A percentile compares a stretch with the other conserved stretches of the same genome.
Conservation (phyloP, 495 filamentous ascomycete genomes). For the Annulohypoxylon nitens region DNA sequence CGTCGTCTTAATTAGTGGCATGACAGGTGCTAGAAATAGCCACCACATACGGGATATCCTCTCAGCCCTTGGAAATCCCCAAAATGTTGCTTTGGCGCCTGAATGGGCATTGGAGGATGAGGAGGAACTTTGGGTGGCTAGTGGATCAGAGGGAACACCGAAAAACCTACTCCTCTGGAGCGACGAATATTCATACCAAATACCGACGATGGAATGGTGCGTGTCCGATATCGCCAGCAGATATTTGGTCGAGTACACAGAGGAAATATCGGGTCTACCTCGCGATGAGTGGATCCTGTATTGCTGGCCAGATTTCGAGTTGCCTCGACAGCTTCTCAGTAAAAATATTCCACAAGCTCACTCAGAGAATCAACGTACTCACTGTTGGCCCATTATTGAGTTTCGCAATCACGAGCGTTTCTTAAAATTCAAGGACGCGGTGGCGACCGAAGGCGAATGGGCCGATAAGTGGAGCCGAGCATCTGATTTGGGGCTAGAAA, state of each 20-base stretch:
- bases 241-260: constrained; percentile 33
- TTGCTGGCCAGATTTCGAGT: constrained; percentile 55
- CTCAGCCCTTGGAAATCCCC: background rate
- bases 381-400: constrained; percentile 46
- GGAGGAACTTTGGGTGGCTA: background rate
- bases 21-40: background rate
- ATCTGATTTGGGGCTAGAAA: background rate
- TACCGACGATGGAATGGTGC: constrained; percentile 46
- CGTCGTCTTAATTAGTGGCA: constrained; percentile 33
- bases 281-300: constrained; percentile 41
- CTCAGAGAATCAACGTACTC: constrained; percentile 5
- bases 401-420: constrained; percentile 40
- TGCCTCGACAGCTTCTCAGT: constrained; percentile 14
- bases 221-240: constrained; percentile 30
- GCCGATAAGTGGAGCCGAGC: background rate
- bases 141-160: background rate
- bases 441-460: constrained; percentile 2
- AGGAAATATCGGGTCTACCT: constrained; percentile 31
- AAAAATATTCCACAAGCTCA: constrained; percentile 2
- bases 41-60: background rate
- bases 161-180: background rate
- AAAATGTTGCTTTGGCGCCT: background rate
- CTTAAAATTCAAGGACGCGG: background rate
- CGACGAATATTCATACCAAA: background rate
- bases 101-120: background rate